Percentiles rank a stretch among this genome's conserved stretches.
Evolutionary conservation across 495 filamentous ascomycete genomes (phyloP).

Genomic region (Lasiosphaeris hirsuta): DNA sequence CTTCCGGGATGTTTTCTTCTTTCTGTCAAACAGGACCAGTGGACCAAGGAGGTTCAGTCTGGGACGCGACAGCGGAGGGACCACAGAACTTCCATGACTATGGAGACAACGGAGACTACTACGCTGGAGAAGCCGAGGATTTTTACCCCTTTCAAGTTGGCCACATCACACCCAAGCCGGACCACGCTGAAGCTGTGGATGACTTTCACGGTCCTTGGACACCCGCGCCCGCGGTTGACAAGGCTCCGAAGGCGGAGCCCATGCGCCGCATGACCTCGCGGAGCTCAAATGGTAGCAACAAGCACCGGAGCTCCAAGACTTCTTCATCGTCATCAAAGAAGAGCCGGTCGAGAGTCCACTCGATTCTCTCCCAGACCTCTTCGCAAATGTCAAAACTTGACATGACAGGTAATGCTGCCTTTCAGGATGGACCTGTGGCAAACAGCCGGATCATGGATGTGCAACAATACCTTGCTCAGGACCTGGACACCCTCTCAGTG

Average conservation of each 20-base stretch:
- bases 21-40: slow-evolving; percentile 53
- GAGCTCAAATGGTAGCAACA: slow-evolving; percentile 47
- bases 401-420: slow-evolving; percentile 46
- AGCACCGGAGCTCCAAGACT: slow-evolving; percentile 44
- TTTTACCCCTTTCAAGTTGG: slow-evolving; percentile 38
- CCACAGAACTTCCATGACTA: slow-evolving; percentile 51
- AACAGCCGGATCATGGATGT: slow-evolving; percentile 43
- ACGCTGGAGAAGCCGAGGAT: slow-evolving; percentile 15
- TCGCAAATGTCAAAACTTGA: slow-evolving; percentile 48
- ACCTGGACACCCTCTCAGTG: slow-evolving; percentile 43
- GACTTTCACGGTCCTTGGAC: slow-evolving; percentile 45
- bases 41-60: slow-evolving; percentile 48
- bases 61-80: slow-evolving; percentile 51
- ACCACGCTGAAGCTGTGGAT: slow-evolving; percentile 44
- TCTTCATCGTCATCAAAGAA: slow-evolving; percentile 36
- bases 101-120: slow-evolving; percentile 44
- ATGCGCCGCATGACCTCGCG: slow-evolving; percentile 48
- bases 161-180: slow-evolving; percentile 49
- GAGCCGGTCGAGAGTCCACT: slow-evolving; percentile 42
- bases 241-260: slow-evolving; percentile 40
- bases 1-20: slow-evolving; percentile 51
- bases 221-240: slow-evolving; percentile 31
- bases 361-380: slow-evolving; percentile 41
- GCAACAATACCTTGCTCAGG: slow-evolving; percentile 43
- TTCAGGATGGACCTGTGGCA: slow-evolving; percentile 28